Evolutionary conservation across 352 stramenopile species (phyloP).

Genomic region (Phytophthora cactorum): DNA sequence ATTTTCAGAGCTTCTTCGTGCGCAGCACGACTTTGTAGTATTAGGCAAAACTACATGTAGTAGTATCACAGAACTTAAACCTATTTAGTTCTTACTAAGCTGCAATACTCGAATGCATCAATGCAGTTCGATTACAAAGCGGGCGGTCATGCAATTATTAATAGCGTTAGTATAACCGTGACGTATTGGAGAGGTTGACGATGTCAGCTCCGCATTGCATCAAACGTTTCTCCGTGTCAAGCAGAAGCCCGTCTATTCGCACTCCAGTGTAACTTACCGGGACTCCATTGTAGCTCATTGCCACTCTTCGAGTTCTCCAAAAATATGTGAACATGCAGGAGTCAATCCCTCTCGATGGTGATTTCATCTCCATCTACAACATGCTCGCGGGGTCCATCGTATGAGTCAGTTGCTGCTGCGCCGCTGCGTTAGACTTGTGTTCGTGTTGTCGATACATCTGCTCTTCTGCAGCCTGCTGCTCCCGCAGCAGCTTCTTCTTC

Average conservation of each 20-base stretch:
- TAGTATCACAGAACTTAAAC: no score
- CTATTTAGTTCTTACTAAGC: no score
- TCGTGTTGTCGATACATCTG: conserved; percentile 33
- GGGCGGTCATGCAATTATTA: not conserved
- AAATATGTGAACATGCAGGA: conserved; percentile 26
- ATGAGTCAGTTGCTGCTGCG: conserved; percentile 27
- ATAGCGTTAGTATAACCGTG: not conserved
- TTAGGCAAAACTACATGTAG: no score
- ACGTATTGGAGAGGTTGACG: not conserved
- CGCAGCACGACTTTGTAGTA: no score
- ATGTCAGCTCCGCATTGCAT: no score
- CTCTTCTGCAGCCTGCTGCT: conserved; percentile 46
- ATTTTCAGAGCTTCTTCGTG: no score
- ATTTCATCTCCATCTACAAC: conserved; percentile 33
- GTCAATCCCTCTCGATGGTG: not conserved
- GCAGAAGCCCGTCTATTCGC: not conserved
- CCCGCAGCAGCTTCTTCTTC: conserved; percentile 59
- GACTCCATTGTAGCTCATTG: not conserved
- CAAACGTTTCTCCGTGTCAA: not conserved
- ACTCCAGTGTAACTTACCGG: not conserved
- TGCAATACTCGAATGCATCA: no score
- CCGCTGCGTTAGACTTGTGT: conserved; percentile 33
- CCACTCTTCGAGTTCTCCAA: not conserved
- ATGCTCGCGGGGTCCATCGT: conserved; percentile 36
- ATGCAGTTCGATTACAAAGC: no score